Conservation (phyloP, 306 rosid species). For the Lathyrus aphaca region DNA sequence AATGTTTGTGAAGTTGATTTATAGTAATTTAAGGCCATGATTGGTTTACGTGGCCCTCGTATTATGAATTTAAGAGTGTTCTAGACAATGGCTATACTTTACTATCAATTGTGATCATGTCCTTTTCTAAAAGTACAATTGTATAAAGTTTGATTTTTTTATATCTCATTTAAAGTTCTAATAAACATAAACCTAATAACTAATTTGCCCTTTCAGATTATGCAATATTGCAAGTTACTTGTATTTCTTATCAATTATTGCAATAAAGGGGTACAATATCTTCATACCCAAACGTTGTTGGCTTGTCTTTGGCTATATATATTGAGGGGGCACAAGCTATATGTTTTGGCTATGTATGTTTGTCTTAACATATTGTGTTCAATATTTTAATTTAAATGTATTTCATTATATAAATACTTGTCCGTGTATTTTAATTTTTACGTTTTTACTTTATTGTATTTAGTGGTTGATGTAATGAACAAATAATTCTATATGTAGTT, state of each 20-base stretch:
- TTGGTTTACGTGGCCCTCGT: slow-evolving; percentile 7
- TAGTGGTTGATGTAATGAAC: too few relatives aligned
- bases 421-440: neutral
- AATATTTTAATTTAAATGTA: neutral
- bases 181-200: neutral
- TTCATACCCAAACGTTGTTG: slow-evolving; percentile 28
- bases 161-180: slow-evolving; percentile 23
- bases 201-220: slow-evolving; percentile 17
- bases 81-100: slow-evolving; percentile 33
- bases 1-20: slow-evolving; percentile 1
- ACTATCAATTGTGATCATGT: slow-evolving; percentile 18
- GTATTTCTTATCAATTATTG: slow-evolving; percentile 38
- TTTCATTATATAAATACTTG: neutral
- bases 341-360: slow-evolving; percentile 19
- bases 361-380: slow-evolving; percentile 6
- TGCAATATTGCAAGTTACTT: slow-evolving; percentile 19
- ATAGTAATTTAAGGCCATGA: neutral
- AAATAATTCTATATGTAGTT: too few relatives aligned
- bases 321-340: slow-evolving; percentile 1
- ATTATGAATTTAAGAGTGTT: neutral
- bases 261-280: slow-evolving; percentile 1
- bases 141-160: slow-evolving; percentile 9
- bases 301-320: slow-evolving; percentile 21
- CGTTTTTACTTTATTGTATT: too few relatives aligned
- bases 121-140: slow-evolving; percentile 41